Percentiles rank a stretch among this genome's conserved stretches.
Conservation (phyloP, 371 early-diverging fungal species). For the Zopfochytrium polystomum region DNA sequence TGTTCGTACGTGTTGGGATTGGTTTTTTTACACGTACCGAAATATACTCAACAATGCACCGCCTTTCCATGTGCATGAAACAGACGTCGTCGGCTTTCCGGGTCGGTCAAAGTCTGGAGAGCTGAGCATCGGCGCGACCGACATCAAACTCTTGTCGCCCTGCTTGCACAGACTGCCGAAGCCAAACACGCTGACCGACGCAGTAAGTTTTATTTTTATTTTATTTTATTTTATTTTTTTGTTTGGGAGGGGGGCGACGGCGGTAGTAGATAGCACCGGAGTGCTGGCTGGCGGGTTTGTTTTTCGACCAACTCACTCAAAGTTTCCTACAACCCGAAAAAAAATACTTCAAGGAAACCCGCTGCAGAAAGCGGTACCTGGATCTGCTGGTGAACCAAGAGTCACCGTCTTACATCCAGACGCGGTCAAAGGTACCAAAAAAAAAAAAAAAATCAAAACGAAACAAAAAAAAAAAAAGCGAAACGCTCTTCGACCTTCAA, state of each 20-base stretch:
- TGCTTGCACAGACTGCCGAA: slow-evolving; percentile 83
- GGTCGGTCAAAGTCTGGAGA: slow-evolving; percentile 85
- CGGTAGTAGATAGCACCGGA: no score
- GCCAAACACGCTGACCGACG: slow-evolving; percentile 11
- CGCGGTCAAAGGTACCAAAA: slow-evolving; percentile 50
- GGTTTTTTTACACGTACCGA: background rate
- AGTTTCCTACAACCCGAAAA: slow-evolving; percentile 33
- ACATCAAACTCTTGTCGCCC: slow-evolving; percentile 75
- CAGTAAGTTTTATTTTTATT: no score
- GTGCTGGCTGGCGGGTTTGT: no score
- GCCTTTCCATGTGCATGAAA: slow-evolving; percentile 24
- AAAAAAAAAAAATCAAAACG: no score
- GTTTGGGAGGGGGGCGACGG: no score
- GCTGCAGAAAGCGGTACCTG: slow-evolving; percentile 82
- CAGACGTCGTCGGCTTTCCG: slow-evolving; percentile 68
- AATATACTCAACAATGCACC: no score
- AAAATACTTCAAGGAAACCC: slow-evolving; percentile 55
- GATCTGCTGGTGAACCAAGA: slow-evolving; percentile 86
- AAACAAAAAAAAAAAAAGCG: no score
- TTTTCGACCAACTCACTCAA: no score
- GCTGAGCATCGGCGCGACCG: slow-evolving; percentile 67
- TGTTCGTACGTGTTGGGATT: slow-evolving; percentile 46
- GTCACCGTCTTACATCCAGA: slow-evolving; percentile 52
- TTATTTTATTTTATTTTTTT: no score
- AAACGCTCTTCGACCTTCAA: no score